Percentiles rank a stretch among this genome's conserved stretches.
phyloP scores from a whole-genome alignment of 129 eudicot genomes.

The Oenanthe sinensis region DNA sequence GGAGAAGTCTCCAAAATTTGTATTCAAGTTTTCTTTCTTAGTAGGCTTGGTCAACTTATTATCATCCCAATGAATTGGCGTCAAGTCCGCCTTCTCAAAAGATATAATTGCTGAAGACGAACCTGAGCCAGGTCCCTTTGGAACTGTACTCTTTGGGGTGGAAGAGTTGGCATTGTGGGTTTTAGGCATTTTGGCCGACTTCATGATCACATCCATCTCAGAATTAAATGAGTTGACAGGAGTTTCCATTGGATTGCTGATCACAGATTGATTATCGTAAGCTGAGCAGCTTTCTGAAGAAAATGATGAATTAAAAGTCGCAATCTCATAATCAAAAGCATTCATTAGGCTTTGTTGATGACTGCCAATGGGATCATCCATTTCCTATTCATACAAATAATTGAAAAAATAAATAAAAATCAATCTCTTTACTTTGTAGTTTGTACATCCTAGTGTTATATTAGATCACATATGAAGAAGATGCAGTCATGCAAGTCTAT shows the following conservation, averaged over 20 bases:
- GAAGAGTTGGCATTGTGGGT: neutral
- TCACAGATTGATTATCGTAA: neutral
- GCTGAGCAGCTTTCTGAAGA: conserved; percentile 3
- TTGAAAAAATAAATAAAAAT: neutral
- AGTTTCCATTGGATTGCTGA: neutral
- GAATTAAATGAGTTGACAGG: neutral
- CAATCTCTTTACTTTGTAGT: neutral
- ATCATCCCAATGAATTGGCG: neutral
- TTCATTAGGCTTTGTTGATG: conserved; percentile 8
- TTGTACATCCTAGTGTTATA: neutral
- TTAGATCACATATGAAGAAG: neutral
- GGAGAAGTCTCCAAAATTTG: neutral
- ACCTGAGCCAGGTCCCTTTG: neutral
- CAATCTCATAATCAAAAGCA: neutral
- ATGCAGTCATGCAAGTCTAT: neutral
- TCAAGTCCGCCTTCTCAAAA: neutral
- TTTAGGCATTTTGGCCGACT: neutral
- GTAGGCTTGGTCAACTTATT: neutral
- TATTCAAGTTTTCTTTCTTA: neutral
- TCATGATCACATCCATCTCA: neutral
- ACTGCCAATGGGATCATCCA: conserved; percentile 11
- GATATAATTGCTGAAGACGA: conserved; percentile 13
- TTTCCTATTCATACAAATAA: neutral
- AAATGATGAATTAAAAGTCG: neutral
- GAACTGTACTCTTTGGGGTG: neutral